Percentiles rank a stretch among this genome's conserved stretches.
Evolutionary conservation across 75 land plant genomes (phyloP).

Genomic region (Chamaecyparis obtusa): DNA sequence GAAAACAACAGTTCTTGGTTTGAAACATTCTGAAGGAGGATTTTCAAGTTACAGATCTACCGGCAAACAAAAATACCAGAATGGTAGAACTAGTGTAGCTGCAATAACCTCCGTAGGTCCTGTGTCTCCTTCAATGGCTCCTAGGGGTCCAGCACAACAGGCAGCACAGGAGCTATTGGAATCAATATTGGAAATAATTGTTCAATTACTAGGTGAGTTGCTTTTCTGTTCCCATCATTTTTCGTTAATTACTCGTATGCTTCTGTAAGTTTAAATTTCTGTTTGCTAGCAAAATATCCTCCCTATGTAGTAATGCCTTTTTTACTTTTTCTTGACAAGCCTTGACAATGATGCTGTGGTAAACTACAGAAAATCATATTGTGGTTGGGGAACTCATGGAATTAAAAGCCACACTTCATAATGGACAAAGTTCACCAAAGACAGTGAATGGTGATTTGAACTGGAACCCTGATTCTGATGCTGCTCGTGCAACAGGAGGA

Average conservation of each 20-base stretch:
- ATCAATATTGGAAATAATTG: conserved; percentile 59
- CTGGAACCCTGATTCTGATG: conserved; percentile 78
- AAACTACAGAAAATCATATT: conserved; percentile 82
- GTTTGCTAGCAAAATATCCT: background rate
- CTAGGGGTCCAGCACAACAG: conserved; percentile 71
- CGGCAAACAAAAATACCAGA: conserved; percentile 56
- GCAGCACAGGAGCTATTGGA: conserved; percentile 77
- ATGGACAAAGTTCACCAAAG: conserved; percentile 51
- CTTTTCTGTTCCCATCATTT: background rate
- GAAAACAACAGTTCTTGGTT: conserved; percentile 23
- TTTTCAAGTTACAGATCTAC: conserved; percentile 34
- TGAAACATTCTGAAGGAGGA: conserved; percentile 36
- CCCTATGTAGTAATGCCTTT: background rate
- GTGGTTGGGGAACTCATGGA: conserved; percentile 92
- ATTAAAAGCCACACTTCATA: conserved; percentile 44
- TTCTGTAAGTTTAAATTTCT: background rate
- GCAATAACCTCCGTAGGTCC: conserved; percentile 49
- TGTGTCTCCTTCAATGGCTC: conserved; percentile 67
- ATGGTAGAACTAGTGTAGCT: conserved; percentile 41
- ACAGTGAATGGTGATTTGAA: conserved; percentile 45
- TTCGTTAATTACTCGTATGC: background rate
- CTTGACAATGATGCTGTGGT: background rate
- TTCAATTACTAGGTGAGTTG: conserved; percentile 73
- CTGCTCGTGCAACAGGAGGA: conserved; percentile 84
- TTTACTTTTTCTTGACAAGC: background rate